Evolutionary conservation across 768 basidiomycete genomes (phyloP), one percentile per base, ranked within the genome.

Genomic region (Russula griseocarnosa): DNA sequence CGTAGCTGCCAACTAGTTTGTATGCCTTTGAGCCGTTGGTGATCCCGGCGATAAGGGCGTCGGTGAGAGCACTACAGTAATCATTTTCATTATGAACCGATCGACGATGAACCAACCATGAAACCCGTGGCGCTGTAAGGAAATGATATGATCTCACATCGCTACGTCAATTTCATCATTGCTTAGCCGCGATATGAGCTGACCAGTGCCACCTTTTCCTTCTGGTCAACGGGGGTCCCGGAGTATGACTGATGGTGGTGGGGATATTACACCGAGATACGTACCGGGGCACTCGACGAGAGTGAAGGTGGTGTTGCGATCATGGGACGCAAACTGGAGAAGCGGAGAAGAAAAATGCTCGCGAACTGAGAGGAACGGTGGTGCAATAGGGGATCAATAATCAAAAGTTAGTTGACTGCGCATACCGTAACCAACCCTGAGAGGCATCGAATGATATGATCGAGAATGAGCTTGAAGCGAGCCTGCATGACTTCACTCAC

Each of bases 291-390:
- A 97, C 76, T 93, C 92, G 18, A 95, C 84, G 8, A 98, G 80
- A 5, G 82, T 84, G 73, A 98, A 93, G 0, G 90, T 88, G 73
- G 82, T 76, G 6, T 82, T 84, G 24, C 80, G 76, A 69, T 96
- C 91, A 10, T 74, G 77, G 26, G 83, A 84, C 2, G 86, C 85
- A 70, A 87, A 92, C 72, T 96, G 94, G 3, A 98, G 83, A 18
- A 99, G 79, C 0, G 96, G 96, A 1, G 91, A 90, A 18, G 90
- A 91, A 76, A 98, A 98, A 74, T 97, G 94, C 71, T 93, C 91
- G 36, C 88, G 80, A 55, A 93, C 89, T 89, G 49, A 22, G 49
- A 22, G 44, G 13, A 10, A 14, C 5, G 49, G 18, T 50, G 49
- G 6, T 6, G 10, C 11, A 32, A 32, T 8, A 14, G 16, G 34